These are phyloP conservation scores for Penicillium egyptiacum DNA, from an alignment of 495 filamentous ascomycete species.

Conservation along the genomic window DNA sequence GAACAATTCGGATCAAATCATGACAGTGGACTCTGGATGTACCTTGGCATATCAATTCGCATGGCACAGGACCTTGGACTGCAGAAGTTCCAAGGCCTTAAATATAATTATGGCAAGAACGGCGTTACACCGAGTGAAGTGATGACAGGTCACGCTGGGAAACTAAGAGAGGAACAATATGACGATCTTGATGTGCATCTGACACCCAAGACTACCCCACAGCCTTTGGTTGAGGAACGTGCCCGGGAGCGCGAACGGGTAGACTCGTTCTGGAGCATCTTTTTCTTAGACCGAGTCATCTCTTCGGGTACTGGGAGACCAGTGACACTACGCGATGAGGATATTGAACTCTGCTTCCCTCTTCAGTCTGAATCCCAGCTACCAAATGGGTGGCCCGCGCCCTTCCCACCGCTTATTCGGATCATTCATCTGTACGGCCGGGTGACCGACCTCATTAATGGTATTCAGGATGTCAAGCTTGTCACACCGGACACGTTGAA, in stretches of 20 bases:
- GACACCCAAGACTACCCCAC: constrained; percentile 22
- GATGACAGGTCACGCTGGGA: constrained; percentile 46
- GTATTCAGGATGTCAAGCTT: constrained; percentile 71
- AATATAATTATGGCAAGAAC: constrained; percentile 59
- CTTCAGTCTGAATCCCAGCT: constrained; percentile 58
- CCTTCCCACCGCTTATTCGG: constrained; percentile 74
- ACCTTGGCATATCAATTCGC: constrained; percentile 77
- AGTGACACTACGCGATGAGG: constrained; percentile 75
- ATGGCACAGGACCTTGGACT: constrained; percentile 85
- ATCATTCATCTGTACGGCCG: constrained; percentile 82
- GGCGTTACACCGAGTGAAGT: constrained; percentile 55
- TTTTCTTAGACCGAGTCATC: constrained; percentile 80
- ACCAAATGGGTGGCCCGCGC: constrained; percentile 64
- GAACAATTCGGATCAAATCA: constrained; percentile 82
- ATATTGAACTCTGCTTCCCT: constrained; percentile 77
- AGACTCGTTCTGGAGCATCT: constrained; percentile 84
- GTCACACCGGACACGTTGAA: constrained; percentile 69
- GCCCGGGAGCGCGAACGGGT: constrained; percentile 69
- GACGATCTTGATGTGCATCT: constrained; percentile 37
- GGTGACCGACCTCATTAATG: constrained; percentile 80
- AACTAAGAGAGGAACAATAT: constrained; percentile 44
- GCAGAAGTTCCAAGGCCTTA: constrained; percentile 73
- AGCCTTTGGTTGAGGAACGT: constrained; percentile 39
- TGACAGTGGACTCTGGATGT: constrained; percentile 90
- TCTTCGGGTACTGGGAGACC: constrained; percentile 80